Conservation (phyloP, 768 basidiomycete genomes). For the Xerocomellus amylosporus region DNA sequence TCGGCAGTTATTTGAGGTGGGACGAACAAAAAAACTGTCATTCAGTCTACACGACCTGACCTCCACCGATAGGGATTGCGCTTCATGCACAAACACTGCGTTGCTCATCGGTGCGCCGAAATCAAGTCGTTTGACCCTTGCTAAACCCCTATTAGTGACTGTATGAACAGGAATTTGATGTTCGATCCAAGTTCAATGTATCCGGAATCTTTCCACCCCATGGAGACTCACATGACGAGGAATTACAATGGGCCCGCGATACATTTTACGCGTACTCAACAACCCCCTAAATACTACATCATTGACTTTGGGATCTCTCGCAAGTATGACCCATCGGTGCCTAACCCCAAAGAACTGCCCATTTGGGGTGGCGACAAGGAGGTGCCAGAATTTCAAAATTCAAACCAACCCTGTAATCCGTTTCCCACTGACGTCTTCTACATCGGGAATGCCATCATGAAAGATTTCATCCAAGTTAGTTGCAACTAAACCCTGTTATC, state of each 20-base stretch:
- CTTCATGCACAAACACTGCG: constrained; percentile 26
- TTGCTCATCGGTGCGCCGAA: constrained; percentile 12
- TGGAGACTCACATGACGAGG: constrained; percentile 6
- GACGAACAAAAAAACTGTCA: neutral
- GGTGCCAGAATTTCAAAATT: constrained; percentile 38
- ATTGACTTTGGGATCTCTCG: constrained; percentile 38
- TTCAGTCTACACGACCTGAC: neutral
- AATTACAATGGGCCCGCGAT: constrained; percentile 22
- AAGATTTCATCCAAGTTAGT: constrained; percentile 32
- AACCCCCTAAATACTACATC: constrained; percentile 17
- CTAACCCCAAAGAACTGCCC: constrained; percentile 27
- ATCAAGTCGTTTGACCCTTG: too few relatives aligned
- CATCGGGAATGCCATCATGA: constrained; percentile 35
- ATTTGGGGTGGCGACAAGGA: constrained; percentile 42
- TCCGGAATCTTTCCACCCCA: constrained; percentile 28
- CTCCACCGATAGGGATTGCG: neutral
- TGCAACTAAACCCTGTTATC: too few relatives aligned
- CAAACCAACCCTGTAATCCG: constrained; percentile 30
- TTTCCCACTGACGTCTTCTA: constrained; percentile 46
- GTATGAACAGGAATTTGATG: constrained; percentile 33
- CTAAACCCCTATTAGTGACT: constrained; percentile 21
- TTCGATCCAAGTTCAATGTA: constrained; percentile 26
- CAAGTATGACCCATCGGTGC: constrained; percentile 27
- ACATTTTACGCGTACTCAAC: constrained; percentile 29
- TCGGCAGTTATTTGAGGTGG: constrained; percentile 33